phyloP scores from a whole-genome alignment of 306 rosid genomes.

The Cucurbita argyrosperma region DNA sequence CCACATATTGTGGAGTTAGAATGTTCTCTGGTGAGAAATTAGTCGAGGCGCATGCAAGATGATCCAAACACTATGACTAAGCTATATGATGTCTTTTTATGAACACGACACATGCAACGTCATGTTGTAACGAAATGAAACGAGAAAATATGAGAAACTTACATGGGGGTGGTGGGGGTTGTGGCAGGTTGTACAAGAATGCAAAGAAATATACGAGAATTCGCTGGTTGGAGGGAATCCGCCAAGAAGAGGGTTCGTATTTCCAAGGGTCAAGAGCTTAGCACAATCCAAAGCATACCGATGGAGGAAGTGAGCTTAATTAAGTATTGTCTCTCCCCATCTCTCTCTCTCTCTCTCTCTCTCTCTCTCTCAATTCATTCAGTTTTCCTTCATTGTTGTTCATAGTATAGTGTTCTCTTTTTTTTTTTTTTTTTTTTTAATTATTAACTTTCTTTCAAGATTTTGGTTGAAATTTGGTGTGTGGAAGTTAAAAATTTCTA shows the following conservation, averaged over 20 bases:
- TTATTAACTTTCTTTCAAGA: not conserved
- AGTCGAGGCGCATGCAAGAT: too few species aligned
- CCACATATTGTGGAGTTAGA: too few species aligned
- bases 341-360: not conserved
- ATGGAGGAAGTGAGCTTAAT: slow-evolving; percentile 64
- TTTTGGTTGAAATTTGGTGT: not conserved
- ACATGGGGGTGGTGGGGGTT: not conserved
- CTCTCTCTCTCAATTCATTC: not conserved
- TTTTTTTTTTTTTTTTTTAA: not conserved
- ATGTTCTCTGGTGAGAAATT: too few species aligned
- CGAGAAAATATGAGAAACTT: not conserved
- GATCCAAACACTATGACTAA: too few species aligned
- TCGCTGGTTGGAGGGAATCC: slow-evolving; percentile 73
- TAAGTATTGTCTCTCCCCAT: not conserved
- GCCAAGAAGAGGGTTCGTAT: slow-evolving; percentile 66
- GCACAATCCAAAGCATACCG: slow-evolving; percentile 43
- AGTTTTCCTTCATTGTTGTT: not conserved
- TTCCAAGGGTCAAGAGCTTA: slow-evolving; percentile 67
- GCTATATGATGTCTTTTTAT: too few species aligned
- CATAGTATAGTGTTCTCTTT: not conserved
- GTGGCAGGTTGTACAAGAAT: slow-evolving; percentile 82
- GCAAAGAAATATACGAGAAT: slow-evolving; percentile 89
- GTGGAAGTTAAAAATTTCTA: not conserved
- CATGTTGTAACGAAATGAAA: not conserved
- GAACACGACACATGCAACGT: not conserved